phyloP scores from a whole-genome alignment of 139 green algal genomes.

The Closterium sp. region DNA sequence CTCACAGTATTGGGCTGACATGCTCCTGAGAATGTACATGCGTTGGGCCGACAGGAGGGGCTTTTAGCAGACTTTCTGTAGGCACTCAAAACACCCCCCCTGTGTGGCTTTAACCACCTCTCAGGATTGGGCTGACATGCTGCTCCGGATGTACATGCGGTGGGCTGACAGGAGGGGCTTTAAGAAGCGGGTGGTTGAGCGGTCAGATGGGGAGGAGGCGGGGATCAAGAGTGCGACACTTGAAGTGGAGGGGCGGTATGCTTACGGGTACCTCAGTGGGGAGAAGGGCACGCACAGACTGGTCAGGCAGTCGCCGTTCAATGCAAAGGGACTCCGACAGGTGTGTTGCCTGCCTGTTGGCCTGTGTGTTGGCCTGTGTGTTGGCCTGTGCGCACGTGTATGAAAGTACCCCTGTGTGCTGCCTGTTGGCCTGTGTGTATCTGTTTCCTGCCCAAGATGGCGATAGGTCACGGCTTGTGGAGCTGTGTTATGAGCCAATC shows the following conservation, averaged over 20 bases:
- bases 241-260: constrained; percentile 72
- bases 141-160: constrained; percentile 88
- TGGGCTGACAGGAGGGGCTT: constrained; percentile 72
- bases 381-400: no score
- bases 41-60: no score
- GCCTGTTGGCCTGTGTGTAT: no score
- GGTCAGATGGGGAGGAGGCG: constrained; percentile 72
- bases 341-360: no score
- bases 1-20: constrained; percentile 68
- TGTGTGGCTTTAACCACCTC: no score
- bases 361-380: no score
- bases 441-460: neutral
- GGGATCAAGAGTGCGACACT: constrained; percentile 88
- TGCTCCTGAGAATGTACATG: no score
- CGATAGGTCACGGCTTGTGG: neutral
- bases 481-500: no score
- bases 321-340: constrained; percentile 69
- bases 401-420: no score
- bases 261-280: constrained; percentile 68
- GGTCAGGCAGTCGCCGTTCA: constrained; percentile 88
- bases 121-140: constrained; percentile 90
- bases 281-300: constrained; percentile 96
- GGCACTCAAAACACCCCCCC: no score
- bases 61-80: no score
- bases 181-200: constrained; percentile 43